Base-by-base conservation (phyloP, 192 early-diverging fungal species). In the Coemansia sp. region DNA sequence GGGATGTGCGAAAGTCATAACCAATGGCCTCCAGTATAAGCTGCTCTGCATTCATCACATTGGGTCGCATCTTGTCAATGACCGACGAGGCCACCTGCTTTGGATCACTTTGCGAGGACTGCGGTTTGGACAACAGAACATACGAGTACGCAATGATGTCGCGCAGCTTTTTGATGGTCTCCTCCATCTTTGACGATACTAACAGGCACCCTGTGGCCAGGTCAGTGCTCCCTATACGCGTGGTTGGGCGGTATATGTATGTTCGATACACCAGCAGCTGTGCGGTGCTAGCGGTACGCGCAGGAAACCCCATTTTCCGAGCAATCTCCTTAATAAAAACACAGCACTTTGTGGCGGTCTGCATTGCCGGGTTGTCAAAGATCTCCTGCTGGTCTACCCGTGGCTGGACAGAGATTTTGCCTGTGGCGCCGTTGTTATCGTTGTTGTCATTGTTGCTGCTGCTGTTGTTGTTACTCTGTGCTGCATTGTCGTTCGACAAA, bases 111-210 rank as follows among this genome's bases (percentile, higher is more conserved):
- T 48, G 2, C 12, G 11, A 15, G 2, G 83, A 48, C 40, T 81
- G 77, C 10, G 68, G 67, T 16, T 79, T 73, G 39, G 56, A 56
- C 6, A 65, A 68, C 18, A 74, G 13, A 41, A 68, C 42, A 18
- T 87, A 87, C 1, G 87, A 86, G 38, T 83, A 86, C 5, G 91
- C 80, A 48, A 92, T 81, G 7, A 95, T 90, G 63, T 95, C 94
- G 61, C 90, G 89, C 21, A 92, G 75, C 61, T 90, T 91, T 63
- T 95, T 95, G 52, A 90, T 88, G 0, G 92, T 94, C 56, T 95
- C 94, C 57, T 95, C 93, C 63, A 94, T 90, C 64, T 95, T 95
- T 49, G 88, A 90, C 5, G 91, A 91, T 1, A 94, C 90, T 72
- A 93, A 92, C 21, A 94, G 65, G 64, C 90, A 92, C 5, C 92